Percentiles rank a stretch among this genome's conserved stretches.
Evolutionary conservation across 73 alveolate genomes (phyloP).

Genomic region (Urostyla sp.): DNA sequence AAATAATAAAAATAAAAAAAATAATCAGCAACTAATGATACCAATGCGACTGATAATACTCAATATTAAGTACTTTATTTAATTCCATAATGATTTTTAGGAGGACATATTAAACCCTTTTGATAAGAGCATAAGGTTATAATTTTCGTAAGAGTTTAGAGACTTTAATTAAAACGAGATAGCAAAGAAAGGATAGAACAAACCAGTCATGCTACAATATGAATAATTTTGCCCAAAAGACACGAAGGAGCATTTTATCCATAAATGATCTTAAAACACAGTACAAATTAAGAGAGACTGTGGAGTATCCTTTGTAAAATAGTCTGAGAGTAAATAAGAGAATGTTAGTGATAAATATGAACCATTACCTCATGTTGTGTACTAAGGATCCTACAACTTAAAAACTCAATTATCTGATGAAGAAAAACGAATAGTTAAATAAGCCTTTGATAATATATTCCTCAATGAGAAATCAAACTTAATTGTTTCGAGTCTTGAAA

Average conservation of each 20-base stretch:
- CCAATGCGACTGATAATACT: no score
- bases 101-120: no score
- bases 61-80: no score
- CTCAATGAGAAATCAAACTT: neutral
- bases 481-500: slow-evolving; percentile 54
- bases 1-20: no score
- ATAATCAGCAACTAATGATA: no score
- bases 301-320: slow-evolving; percentile 84
- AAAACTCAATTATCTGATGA: neutral
- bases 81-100: no score
- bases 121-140: no score
- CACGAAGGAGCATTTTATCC: slow-evolving; percentile 71
- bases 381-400: slow-evolving; percentile 53
- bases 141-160: no score
- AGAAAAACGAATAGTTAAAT: neutral
- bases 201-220: slow-evolving; percentile 12
- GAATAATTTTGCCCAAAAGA: slow-evolving; percentile 36
- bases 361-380: slow-evolving; percentile 54
- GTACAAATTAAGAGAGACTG: slow-evolving; percentile 77
- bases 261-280: slow-evolving; percentile 60
- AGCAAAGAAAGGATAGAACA: no score
- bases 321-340: slow-evolving; percentile 72
- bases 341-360: slow-evolving; percentile 39
- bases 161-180: no score
- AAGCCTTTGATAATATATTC: neutral